Percentiles rank a stretch among this genome's conserved stretches.
Conservation (phyloP, 331 rosid genomes). For the Malus hybrid region DNA sequence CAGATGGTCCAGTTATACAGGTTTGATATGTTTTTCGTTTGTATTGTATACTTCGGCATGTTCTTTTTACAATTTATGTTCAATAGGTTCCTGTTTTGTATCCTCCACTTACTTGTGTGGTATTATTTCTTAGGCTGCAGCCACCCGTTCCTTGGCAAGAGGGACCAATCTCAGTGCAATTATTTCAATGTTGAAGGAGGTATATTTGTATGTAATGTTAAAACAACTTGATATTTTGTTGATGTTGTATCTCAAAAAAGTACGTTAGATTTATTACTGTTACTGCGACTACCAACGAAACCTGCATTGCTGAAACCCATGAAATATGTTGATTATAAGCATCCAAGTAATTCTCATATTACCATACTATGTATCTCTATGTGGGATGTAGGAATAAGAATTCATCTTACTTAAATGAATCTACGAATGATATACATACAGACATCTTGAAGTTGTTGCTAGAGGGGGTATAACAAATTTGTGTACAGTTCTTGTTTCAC, state of each 20-base stretch:
- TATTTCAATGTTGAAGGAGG: slow-evolving; percentile 83
- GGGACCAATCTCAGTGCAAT: slow-evolving; percentile 69
- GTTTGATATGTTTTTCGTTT: slow-evolving; percentile 23
- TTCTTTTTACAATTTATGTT: neutral
- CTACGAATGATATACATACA: neutral
- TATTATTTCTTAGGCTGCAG: slow-evolving; percentile 67
- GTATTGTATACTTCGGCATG: neutral
- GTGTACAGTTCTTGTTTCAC: neutral
- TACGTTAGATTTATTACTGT: neutral
- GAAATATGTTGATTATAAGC: neutral
- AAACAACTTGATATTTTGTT: neutral
- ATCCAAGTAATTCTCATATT: neutral
- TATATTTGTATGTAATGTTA: slow-evolving; percentile 19
- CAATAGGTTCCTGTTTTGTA: neutral
- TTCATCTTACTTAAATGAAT: neutral
- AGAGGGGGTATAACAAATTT: too few relatives aligned
- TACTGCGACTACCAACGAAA: neutral
- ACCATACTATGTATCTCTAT: neutral
- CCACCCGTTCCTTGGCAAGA: slow-evolving; percentile 79
- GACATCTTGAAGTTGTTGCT: neutral
- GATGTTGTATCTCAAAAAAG: neutral
- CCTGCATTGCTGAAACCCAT: neutral
- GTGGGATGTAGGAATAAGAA: neutral
- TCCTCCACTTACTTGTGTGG: slow-evolving; percentile 17
- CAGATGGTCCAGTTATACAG: slow-evolving; percentile 99